Base-by-base conservation (phyloP, 2,329 filamentous ascomycete genomes). In the Penicillium crustosum region DNA sequence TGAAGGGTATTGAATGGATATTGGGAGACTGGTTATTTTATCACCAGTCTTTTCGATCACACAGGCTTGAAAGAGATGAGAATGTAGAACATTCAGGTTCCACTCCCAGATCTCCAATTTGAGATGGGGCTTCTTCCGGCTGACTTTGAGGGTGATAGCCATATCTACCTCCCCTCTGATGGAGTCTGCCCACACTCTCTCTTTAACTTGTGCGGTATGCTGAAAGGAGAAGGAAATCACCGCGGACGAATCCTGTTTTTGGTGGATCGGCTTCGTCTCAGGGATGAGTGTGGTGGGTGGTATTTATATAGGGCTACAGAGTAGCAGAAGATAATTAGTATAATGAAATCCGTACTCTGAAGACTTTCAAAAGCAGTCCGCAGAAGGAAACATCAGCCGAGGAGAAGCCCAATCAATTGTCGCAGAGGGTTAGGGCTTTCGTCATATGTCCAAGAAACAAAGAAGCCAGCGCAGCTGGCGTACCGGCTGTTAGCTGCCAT, bases 361-460 rank as follows among this genome's bases (percentile, higher is more conserved):
- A n/a, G n/a, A 13, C 13, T 13, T 33, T 44, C n/a, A 42, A 31
- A 41, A 19, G 12, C 36, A n/a, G 35, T 35, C 25, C 2, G 5
- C 45, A 73, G 67, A 69, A 72, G 8, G 69, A 73, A 56, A 68
- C 63, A 43, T 70, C 70, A 5, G 67, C 70, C 39, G 15, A 27
- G 41, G 23, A 43, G 4, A 4, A 27, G 8, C 4, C 7, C 2
- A n/a, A n/a, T 15, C 41, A 43, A 6, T 10, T 43, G 13, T 7
- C 6, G 13, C 6, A 35, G 6, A 5, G 15, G 13, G 13, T 13
- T 17, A 6, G 33, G 33, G 15, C 15, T 35, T 13, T 35, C 5
- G 33, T 17, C 15, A 3, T 35, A 6, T 35, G 9, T 15, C 10
- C 38, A 25, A 25, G 21, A 21, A 23, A 15, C 4, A 4, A 17